phyloP scores from a whole-genome alignment of 2,329 filamentous ascomycete genomes.

The Xylariaceae sp. region DNA sequence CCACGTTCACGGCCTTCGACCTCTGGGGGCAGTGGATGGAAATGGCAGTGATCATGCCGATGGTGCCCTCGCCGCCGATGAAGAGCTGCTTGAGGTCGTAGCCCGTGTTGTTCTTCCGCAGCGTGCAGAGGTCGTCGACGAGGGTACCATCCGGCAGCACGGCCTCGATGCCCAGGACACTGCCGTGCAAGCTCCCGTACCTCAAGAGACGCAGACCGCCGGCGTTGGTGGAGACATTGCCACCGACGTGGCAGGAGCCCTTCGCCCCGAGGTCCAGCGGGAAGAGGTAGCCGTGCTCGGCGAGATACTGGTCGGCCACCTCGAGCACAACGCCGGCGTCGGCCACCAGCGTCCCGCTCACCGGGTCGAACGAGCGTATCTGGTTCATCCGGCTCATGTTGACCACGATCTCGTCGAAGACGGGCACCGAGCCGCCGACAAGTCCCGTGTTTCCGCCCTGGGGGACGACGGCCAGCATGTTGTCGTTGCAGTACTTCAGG shows the following conservation, averaged over 20 bases:
- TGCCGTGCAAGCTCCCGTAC: slow-evolving; percentile 92
- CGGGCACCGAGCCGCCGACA: slow-evolving; percentile 89
- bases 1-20: slow-evolving; percentile 84
- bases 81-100: slow-evolving; percentile 76
- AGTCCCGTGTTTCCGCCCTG: slow-evolving; percentile 96
- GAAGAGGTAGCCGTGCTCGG: slow-evolving; percentile 80
- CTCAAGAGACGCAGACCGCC: slow-evolving; percentile 82
- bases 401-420: slow-evolving; percentile 97
- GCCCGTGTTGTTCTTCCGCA: slow-evolving; percentile 98
- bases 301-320: slow-evolving; percentile 76
- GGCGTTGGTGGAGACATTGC: slow-evolving; percentile 93
- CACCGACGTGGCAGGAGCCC: slow-evolving; percentile 92
- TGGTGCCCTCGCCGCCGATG: slow-evolving; percentile 89
- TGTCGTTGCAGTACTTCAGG: slow-evolving; percentile 89
- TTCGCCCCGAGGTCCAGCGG: slow-evolving; percentile 96
- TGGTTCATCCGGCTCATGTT: slow-evolving; percentile 85
- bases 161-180: slow-evolving; percentile 83
- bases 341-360: slow-evolving; percentile 81
- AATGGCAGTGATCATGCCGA: slow-evolving; percentile 87
- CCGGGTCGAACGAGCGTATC: slow-evolving; percentile 86
- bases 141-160: slow-evolving; percentile 91
- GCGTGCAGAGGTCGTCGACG: slow-evolving; percentile 75
- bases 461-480: slow-evolving; percentile 85
- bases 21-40: slow-evolving; percentile 85
- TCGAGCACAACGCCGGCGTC: slow-evolving; percentile 92